Evolutionary conservation across 768 basidiomycete genomes (phyloP), one percentile per base, ranked within the genome.

Genomic region (Tricholoma terreum): DNA sequence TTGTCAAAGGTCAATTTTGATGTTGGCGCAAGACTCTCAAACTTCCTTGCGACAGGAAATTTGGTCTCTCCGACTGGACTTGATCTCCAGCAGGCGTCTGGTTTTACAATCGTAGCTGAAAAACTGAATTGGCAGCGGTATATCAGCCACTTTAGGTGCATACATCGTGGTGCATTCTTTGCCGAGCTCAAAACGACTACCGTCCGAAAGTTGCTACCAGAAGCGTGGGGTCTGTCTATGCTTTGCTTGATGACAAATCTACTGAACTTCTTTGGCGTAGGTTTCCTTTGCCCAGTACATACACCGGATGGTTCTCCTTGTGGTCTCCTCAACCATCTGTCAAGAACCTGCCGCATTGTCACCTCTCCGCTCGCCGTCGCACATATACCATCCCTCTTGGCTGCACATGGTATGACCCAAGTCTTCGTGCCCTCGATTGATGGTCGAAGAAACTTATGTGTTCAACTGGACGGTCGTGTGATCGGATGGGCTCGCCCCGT

Each of bases 111-210:
- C 63, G 90, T 98, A 33, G 97, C 95, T 5, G 97, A 99, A 77
- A 98, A 98, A 73, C 80, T 99, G 58, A 99, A 99, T 72, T 99
- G 97, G 86, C 88, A 91, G 63, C 93, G 97, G 35, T 99, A 98
- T 72, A 94, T 99, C 72, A 91, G 90, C 67, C 97, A 99, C 75
- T 99, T 99, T 79, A 83, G 97, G 56, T 97, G 92, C 71, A 94
- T 99, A 30, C 97, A 99, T 75, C 92, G 97, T 74, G 97, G 97
- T 71, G 94, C 97, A 35, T 99, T 99, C 84, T 99, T 99, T 69
- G 92, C 95, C 6, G 94, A 98, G 71, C 84, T 98, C 54, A 98
- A 98, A 78, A 99, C 97, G 1, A 99, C 97, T 0, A 88, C 94
- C 19, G 97, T 99, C 55, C 87, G 97, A 61, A 98, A 98, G 72